Evolutionary conservation across 164 flowering plant species (phyloP).

Genomic region (Stephania japonica): DNA sequence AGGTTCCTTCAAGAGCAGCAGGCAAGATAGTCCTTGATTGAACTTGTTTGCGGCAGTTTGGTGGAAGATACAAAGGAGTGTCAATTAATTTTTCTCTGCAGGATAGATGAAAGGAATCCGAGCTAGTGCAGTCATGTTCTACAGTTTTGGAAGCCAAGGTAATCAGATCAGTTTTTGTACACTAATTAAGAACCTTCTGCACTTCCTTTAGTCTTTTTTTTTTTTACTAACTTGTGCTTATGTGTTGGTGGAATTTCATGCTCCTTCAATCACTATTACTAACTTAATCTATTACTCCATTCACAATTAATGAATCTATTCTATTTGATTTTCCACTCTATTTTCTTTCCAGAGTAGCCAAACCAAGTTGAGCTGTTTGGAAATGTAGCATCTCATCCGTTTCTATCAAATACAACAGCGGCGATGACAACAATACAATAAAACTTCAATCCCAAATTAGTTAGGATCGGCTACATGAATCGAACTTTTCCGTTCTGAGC

Average conservation of each 20-base stretch:
- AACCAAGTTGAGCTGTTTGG: too few species aligned
- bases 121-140: neutral
- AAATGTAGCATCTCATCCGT: too few species aligned
- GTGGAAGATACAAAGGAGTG: neutral
- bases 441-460: too few species aligned
- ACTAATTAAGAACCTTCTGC: neutral
- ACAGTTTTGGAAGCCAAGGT: neutral
- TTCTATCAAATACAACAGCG: too few species aligned
- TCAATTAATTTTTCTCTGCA: neutral
- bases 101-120: neutral
- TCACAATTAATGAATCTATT: neutral
- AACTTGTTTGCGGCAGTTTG: neutral
- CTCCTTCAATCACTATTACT: neutral
- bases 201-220: neutral
- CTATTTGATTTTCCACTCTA: neutral
- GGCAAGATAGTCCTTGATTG: constrained; percentile 41
- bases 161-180: neutral
- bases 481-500: too few species aligned
- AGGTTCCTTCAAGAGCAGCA: constrained; percentile 91
- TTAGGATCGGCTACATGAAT: too few species aligned
- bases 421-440: too few species aligned
- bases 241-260: neutral
- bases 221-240: neutral
- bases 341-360: neutral
- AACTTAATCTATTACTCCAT: neutral